Evolutionary conservation across 345 rosid species (phyloP), one percentile per base, ranked within the genome.

Genomic region (Populus nigra): DNA sequence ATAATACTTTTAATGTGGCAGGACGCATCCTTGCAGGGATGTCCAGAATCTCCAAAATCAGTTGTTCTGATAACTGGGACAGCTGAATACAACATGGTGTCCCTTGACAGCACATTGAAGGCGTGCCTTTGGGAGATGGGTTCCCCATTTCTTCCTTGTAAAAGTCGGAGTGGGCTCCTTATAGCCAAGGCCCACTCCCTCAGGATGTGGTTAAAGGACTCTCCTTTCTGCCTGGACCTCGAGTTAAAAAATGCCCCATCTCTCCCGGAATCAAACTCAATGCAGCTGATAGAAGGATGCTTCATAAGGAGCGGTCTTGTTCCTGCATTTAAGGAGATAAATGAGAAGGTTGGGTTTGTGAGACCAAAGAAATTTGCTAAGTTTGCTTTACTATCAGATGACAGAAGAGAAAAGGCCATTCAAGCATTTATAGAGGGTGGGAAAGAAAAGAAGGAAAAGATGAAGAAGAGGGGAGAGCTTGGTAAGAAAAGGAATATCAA

Each of bases 91-190:
- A 95, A 93, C 82, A 86, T 80, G 80, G 88, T 93, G 61, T 95
- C 99, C 29, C 91, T 95, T 23, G 85, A 91, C 47, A 89, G 89
- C 83, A 95, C 99, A 23, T 71, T 95, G 74, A 95, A 93, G 85
- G 94, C 90, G 0, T 95, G 88, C 84, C 96, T 95, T 65, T 95
- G 96, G 98, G 99, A 95, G 86, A 95, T 95, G 99, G 96, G 93
- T 4, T 93, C 99, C 15, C 99, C 99, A 16, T 95, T 93, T 83
- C 90, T 92, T 75, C 99, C 97, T 1, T 90, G 97, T 81, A 90
- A 83, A 84, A 88, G 93, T 47, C 84, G 97, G 73, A 93, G 89
- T 0, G 97, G 98, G 68, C 90, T 93, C 72, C 91, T 93, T 43
- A 86, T 93, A 12, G 99, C 97, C 10, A 95, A 95, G 89, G 96